Base-by-base conservation (phyloP, 2,329 filamentous ascomycete species). In the Septoria linicola region DNA sequence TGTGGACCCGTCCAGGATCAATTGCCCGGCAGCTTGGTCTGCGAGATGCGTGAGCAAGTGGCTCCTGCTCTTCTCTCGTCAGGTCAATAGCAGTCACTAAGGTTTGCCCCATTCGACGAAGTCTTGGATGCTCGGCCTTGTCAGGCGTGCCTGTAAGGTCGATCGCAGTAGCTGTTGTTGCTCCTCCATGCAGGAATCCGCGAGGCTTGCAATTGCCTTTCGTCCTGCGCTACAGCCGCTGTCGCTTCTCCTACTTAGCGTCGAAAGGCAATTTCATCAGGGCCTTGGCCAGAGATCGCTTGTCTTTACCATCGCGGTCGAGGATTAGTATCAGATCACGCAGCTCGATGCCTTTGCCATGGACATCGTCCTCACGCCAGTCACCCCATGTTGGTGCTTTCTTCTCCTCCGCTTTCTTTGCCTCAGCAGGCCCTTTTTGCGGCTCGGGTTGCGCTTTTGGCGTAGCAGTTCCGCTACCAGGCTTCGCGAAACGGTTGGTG, bases 311-410 rank as follows among this genome's bases (percentile, higher is more conserved):
- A 66, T 95, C 89, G 43, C 83, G 77, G 68, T 96, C 91, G 40
- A 96, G 76, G 53, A 88, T 87, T 16, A 82, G 77, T 13, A 95
- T 76, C 74, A 90, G 84, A 69, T 96, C 92, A 48, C 92, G 80
- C 45, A 95, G 75, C 72, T 96, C 90, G 41, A 96, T 88, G 20
- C 85, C 84, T 59, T 79, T 80, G 25, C 89, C 89, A 65, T 85
- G 87, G 17, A 85, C 82, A 46, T 82, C 83, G 62, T 89, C 85
- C 69, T 96, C 90, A 53, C 88, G 59, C 66, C 67, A 70, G 14
- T 68, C 66, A 16, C 69, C 68, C 65, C 67, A 69, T 36, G 64
- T 64, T 13, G 63, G 58, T 21, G 62, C 59, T 50, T 61, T 63
- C 48, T 53, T 51, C 8, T 54, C 52, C 32, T 54, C 54, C 8